Evolutionary conservation across 345 rosid genomes (phyloP).

Genomic region (Gynandropsis gynandra): DNA sequence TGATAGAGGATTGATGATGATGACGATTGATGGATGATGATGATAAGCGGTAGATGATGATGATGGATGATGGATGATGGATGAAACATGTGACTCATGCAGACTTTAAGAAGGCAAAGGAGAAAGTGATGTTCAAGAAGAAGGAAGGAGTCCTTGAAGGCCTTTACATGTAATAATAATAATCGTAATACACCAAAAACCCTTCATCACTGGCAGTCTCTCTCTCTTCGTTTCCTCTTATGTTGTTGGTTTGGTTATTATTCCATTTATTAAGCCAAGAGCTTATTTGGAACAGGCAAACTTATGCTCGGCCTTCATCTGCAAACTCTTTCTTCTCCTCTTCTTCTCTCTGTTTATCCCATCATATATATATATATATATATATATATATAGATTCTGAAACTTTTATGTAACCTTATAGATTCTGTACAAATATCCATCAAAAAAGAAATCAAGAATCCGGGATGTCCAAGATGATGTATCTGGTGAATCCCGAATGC

Average conservation of each 20-base stretch:
- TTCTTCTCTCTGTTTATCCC: constrained; percentile 17
- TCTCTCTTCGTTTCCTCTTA: no score
- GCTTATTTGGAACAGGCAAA: no score
- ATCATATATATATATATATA: constrained; percentile 27
- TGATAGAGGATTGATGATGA: no score
- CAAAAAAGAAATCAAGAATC: constrained; percentile 30
- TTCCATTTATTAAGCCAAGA: no score
- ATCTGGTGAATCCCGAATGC: constrained; percentile 22
- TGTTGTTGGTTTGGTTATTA: no score
- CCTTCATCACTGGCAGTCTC: no score
- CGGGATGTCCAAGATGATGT: constrained; percentile 26
- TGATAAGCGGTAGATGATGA: no score
- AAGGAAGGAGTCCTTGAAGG: constrained; percentile 99
- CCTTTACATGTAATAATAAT: constrained; percentile 63
- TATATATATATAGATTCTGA: no score
- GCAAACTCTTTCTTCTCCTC: constrained; percentile 1
- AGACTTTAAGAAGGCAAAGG: constrained; percentile 92
- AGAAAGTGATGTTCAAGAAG: constrained; percentile 99
- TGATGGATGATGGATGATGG: no score
- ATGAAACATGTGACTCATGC: constrained; percentile 61
- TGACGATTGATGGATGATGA: no score
- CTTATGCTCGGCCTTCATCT: no score
- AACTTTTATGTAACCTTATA: constrained; percentile 22
- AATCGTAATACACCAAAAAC: no score
- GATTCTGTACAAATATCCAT: constrained; percentile 32